Conservation (phyloP, 176 grass and related monocot genomes). For the Elymus sibiricus region DNA sequence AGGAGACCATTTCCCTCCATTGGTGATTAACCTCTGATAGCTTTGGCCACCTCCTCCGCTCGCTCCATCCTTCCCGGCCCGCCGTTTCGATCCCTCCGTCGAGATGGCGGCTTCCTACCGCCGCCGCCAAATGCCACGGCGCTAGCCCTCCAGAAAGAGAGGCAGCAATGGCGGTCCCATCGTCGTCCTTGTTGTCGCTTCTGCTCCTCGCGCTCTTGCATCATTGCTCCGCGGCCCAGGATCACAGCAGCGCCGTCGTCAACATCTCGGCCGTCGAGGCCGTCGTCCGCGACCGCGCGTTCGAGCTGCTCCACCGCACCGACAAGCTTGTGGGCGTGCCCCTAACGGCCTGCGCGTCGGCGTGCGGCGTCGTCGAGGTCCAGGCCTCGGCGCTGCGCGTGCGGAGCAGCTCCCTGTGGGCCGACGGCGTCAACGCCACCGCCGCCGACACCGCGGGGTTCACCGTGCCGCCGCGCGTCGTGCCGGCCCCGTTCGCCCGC, state of each 20-base stretch:
- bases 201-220: slow-evolving; percentile 2
- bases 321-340: slow-evolving; percentile 22
- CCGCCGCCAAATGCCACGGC: neutral
- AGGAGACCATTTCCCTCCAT: slow-evolving; percentile 26
- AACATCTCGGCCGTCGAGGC: slow-evolving; percentile 35
- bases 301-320: slow-evolving; percentile 39
- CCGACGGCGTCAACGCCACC: slow-evolving; percentile 28
- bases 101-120: slow-evolving; percentile 36
- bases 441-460: neutral
- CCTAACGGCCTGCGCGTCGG: neutral
- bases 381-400: slow-evolving; percentile 42
- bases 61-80: neutral
- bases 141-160: neutral
- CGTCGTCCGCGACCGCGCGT: slow-evolving; percentile 37
- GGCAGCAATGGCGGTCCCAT: slow-evolving; percentile 7
- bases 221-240: neutral
- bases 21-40: neutral
- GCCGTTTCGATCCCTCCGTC: neutral
- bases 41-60: neutral
- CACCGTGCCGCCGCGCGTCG: slow-evolving; percentile 35
- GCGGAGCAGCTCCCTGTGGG: slow-evolving; percentile 43
- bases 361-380: neutral
- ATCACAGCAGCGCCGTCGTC: neutral
- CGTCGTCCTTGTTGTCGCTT: neutral
- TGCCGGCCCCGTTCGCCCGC: slow-evolving; percentile 38